Evolutionary conservation across 768 basidiomycete species (phyloP).

Genomic region (Pisolithus albus): DNA sequence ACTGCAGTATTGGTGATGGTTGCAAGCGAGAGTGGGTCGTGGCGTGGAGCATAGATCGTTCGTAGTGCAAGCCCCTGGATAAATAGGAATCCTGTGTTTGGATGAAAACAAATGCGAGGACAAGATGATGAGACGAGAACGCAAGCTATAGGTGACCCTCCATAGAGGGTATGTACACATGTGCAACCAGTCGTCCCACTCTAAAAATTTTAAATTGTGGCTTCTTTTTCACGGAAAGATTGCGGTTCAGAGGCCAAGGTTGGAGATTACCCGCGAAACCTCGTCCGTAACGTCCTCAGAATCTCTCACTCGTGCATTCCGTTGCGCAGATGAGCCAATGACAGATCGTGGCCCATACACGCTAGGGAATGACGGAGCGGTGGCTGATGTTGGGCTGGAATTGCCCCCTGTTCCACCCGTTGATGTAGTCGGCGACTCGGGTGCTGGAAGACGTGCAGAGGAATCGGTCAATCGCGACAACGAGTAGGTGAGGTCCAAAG

Average conservation of each 20-base stretch:
- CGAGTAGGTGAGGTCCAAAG: slow-evolving; percentile 80
- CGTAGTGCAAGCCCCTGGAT: slow-evolving; percentile 26
- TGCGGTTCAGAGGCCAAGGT: slow-evolving; percentile 52
- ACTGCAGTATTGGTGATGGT: slow-evolving; percentile 1
- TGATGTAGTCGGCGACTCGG: slow-evolving; percentile 78
- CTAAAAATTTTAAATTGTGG: slow-evolving; percentile 1
- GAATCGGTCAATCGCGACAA: slow-evolving; percentile 76
- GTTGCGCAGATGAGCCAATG: slow-evolving; percentile 39
- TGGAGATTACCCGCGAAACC: slow-evolving; percentile 72
- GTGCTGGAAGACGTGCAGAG: slow-evolving; percentile 51
- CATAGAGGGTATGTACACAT: background rate
- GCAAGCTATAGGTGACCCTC: background rate
- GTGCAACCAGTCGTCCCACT: slow-evolving; percentile 1
- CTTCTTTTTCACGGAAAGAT: slow-evolving; percentile 1
- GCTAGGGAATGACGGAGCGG: slow-evolving; percentile 78
- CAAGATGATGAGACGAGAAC: background rate
- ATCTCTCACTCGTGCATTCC: slow-evolving; percentile 36
- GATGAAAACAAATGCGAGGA: slow-evolving; percentile 8
- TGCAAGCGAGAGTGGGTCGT: background rate
- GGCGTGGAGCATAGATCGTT: slow-evolving; percentile 13
- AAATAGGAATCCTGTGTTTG: slow-evolving; percentile 29
- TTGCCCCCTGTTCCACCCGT: slow-evolving; percentile 63
- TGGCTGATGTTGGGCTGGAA: slow-evolving; percentile 72
- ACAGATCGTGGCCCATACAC: slow-evolving; percentile 67
- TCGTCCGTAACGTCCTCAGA: slow-evolving; percentile 55